Base-by-base conservation (phyloP, 2,329 filamentous ascomycete genomes). In the Fusarium praegraminearum region DNA sequence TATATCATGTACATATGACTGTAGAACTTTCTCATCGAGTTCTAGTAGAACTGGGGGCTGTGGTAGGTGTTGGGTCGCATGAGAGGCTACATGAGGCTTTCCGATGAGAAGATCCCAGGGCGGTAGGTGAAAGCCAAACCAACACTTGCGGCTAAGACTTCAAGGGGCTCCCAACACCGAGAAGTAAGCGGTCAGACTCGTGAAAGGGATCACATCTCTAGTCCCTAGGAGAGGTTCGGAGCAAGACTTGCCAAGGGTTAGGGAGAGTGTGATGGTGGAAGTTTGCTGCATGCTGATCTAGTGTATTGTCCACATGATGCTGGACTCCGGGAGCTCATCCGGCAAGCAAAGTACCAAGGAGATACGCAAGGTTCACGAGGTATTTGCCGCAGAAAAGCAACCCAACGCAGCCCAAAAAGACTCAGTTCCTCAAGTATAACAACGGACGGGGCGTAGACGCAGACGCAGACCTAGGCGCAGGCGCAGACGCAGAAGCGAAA, bases 51-150 rank as follows among this genome's bases (percentile, higher is more conserved):
- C 61, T 52, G 51, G 53, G 58, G 50, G 56, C 50, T 28, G 38
- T 54, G 51, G 70, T 44, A 61, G 57, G 54, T 51, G 49, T 51
- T 54, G 33, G 73, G 71, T 43, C 62, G 73, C 71, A 72, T 67
- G 18, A 20, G 38, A 47, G 71, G 73, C 62, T 70, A 71, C 71
- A 72, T 73, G 58, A 57, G 66, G 62, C 56, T 63, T 63, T 69
- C 64, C 58, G 46, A 62, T 71, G 71, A 73, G 69, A 73, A 65
- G 69, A 74, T 70, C 68, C 54, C 54, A 58, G 45, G 58, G 69
- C 65, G 60, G 65, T 65, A 63, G 65, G 60, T 57, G 43, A 20
- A 59, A 57, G 46, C 57, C 40, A 50, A 46, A 60, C 67, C 67
- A 70, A 70, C 67, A 56, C 45, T 13, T 43, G 63, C 67, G 41